Conservation (phyloP, 257 asterid genomes). For the Salvia miltiorrhiza region DNA sequence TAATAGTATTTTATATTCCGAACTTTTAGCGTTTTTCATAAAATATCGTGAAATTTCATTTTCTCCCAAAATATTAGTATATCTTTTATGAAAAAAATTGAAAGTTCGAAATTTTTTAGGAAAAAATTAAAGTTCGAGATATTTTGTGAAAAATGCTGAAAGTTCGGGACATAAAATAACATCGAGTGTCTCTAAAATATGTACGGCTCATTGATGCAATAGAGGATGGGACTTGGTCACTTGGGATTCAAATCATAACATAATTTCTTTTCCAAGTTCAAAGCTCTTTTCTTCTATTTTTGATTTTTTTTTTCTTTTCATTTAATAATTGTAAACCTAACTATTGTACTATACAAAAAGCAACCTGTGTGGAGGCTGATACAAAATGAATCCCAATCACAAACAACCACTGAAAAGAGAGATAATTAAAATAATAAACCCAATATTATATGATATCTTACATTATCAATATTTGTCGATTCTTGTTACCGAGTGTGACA, state of each 20-base stretch:
- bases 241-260: background rate
- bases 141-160: no score
- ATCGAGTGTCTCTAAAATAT: no score
- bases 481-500: slow-evolving; percentile 1
- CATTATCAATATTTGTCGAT: background rate
- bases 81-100: no score
- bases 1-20: no score
- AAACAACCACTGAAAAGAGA: slow-evolving; percentile 11
- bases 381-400: background rate
- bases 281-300: background rate
- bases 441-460: slow-evolving; percentile 25
- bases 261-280: background rate
- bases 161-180: no score
- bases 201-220: no score
- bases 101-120: no score
- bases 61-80: no score
- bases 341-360: slow-evolving; percentile 4
- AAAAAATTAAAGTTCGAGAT: no score
- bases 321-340: slow-evolving; percentile 2
- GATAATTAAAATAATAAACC: background rate
- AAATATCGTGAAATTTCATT: no score
- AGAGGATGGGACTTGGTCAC: no score
- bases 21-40: no score
- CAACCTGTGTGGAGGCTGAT: background rate
- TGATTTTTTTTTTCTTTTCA: background rate